Evolutionary conservation across 371 early-diverging fungal species (phyloP).

Genomic region (Mucor racemosus): DNA sequence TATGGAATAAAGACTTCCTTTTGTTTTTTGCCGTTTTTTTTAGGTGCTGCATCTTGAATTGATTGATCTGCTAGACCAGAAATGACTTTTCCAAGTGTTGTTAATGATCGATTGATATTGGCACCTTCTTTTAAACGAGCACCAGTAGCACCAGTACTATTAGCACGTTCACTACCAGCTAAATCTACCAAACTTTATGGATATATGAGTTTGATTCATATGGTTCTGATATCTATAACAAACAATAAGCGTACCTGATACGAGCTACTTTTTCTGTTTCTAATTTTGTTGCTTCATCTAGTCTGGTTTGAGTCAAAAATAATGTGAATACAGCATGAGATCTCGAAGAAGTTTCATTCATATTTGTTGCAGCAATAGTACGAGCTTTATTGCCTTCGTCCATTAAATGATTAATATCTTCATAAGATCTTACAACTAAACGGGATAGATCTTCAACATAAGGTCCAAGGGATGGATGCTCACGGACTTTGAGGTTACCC

Average conservation of each 20-base stretch:
- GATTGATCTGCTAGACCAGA: slow-evolving; percentile 88
- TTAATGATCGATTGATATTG: slow-evolving; percentile 96
- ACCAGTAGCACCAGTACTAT: slow-evolving; percentile 95
- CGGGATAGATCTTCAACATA: slow-evolving; percentile 94
- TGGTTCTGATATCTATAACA: not conserved
- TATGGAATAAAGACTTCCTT: slow-evolving; percentile 81
- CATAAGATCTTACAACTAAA: slow-evolving; percentile 76
- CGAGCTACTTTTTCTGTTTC: slow-evolving; percentile 80
- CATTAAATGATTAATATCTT: slow-evolving; percentile 81
- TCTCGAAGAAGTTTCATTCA: slow-evolving; percentile 94
- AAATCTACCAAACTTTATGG: slow-evolving; percentile 73
- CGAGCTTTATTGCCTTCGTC: slow-evolving; percentile 89
- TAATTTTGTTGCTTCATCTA: slow-evolving; percentile 63
- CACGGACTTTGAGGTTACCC: slow-evolving; percentile 83
- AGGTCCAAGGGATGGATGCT: slow-evolving; percentile 88
- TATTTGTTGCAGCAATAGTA: slow-evolving; percentile 94
- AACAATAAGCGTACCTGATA: slow-evolving; percentile 46
- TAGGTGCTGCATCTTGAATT: slow-evolving; percentile 26
- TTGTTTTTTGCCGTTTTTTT: slow-evolving; percentile 50
- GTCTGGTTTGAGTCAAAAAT: slow-evolving; percentile 71
- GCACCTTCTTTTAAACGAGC: slow-evolving; percentile 97
- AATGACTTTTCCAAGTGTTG: slow-evolving; percentile 98
- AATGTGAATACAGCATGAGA: slow-evolving; percentile 96
- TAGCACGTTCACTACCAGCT: slow-evolving; percentile 97
- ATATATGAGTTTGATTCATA: not conserved